Percentiles rank a stretch among this genome's conserved stretches.
Evolutionary conservation across 495 filamentous ascomycete genomes (phyloP).

Genomic region (Aspergillus sclerotioniger): DNA sequence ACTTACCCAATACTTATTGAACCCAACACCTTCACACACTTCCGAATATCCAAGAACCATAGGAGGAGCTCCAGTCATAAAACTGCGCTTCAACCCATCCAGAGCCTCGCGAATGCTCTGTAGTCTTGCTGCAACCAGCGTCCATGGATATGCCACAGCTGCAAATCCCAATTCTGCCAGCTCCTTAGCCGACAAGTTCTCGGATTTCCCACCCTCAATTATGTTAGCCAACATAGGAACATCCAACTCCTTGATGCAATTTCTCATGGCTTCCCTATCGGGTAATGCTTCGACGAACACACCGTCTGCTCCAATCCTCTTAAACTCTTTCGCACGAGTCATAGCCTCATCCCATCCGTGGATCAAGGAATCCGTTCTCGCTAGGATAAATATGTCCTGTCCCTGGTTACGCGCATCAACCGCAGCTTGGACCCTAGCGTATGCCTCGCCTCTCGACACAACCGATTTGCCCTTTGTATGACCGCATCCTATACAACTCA

Average conservation of each 20-base stretch:
- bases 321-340: slow-evolving; percentile 36
- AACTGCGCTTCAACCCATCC: slow-evolving; percentile 36
- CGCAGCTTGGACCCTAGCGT: slow-evolving; percentile 39
- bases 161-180: slow-evolving; percentile 36
- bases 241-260: slow-evolving; percentile 30
- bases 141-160: slow-evolving; percentile 44
- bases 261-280: slow-evolving; percentile 37
- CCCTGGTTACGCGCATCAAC: slow-evolving; percentile 42
- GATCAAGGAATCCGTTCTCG: slow-evolving; percentile 39
- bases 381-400: slow-evolving; percentile 41
- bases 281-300: slow-evolving; percentile 45
- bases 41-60: slow-evolving; percentile 36
- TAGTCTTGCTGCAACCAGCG: slow-evolving; percentile 40
- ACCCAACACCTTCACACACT: slow-evolving; percentile 41
- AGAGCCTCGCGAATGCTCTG: slow-evolving; percentile 38
- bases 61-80: slow-evolving; percentile 29
- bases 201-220: slow-evolving; percentile 43
- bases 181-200: slow-evolving; percentile 40
- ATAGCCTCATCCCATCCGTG: slow-evolving; percentile 40
- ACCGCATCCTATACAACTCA: slow-evolving; percentile 31
- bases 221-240: slow-evolving; percentile 43
- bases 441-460: slow-evolving; percentile 42
- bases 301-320: slow-evolving; percentile 35
- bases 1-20: slow-evolving; percentile 42
- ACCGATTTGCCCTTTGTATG: slow-evolving; percentile 46